Conservation (phyloP, 2,329 filamentous ascomycete species). For the Trichoderma sp. region DNA sequence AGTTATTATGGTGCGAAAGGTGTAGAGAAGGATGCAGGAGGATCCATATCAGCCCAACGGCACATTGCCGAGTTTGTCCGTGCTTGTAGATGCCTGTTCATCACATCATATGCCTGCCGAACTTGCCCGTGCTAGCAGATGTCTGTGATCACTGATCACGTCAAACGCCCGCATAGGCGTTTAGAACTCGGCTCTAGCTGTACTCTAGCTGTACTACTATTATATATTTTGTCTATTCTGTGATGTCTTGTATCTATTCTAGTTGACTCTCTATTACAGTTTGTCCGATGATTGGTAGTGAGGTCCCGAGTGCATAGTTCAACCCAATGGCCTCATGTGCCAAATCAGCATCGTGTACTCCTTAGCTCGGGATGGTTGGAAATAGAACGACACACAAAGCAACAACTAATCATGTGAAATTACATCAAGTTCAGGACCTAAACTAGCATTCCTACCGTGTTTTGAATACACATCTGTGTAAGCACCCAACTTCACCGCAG, state of each 20-base stretch:
- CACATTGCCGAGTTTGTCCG: not conserved
- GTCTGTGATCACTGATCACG: not conserved
- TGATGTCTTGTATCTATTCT: not conserved
- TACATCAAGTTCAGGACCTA: not conserved
- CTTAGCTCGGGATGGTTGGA: not conserved
- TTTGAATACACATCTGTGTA: not conserved
- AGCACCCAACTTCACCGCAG: conserved; percentile 6
- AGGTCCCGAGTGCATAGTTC: not conserved
- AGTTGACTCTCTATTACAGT: not conserved
- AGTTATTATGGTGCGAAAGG: not conserved
- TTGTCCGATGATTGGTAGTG: not conserved
- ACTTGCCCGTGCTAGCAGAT: not conserved
- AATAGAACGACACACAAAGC: not conserved
- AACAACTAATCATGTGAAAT: not conserved
- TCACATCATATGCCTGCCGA: not conserved
- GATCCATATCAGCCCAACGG: not conserved
- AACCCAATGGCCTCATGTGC: not conserved
- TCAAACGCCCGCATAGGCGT: not conserved
- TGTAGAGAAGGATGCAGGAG: not conserved
- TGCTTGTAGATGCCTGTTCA: not conserved
- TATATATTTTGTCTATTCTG: not conserved
- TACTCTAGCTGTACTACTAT: no score
- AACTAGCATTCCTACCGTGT: not conserved
- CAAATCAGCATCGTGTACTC: not conserved
- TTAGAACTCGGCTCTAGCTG: not conserved